Percentiles rank a stretch among this genome's conserved stretches.
phyloP scores from a whole-genome alignment of 805 yeast genomes.

The Saturnispora kantuleensis region DNA sequence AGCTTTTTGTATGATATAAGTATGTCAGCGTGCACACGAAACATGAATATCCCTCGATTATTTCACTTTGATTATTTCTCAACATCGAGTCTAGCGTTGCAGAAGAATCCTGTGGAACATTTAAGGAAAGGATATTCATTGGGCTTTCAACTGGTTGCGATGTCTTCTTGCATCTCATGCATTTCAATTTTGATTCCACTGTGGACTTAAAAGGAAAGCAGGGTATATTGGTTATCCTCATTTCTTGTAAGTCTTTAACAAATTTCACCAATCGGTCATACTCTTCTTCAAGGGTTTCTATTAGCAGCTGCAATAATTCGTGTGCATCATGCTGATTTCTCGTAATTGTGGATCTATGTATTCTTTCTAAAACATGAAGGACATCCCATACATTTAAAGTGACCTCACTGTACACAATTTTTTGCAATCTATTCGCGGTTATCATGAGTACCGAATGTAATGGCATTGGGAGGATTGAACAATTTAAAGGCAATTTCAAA shows the following conservation, averaged over 20 bases:
- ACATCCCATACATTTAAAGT: slow-evolving; percentile 72
- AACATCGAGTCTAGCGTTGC: slow-evolving; percentile 42
- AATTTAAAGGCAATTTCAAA: slow-evolving; percentile 1
- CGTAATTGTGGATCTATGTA: slow-evolving; percentile 66
- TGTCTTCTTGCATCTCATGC: slow-evolving; percentile 53
- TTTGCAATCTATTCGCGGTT: slow-evolving; percentile 49
- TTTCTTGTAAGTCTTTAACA: slow-evolving; percentile 39
- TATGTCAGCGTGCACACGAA: slow-evolving; percentile 50
- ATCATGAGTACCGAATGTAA: slow-evolving; percentile 50
- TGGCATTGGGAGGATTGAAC: slow-evolving; percentile 31
- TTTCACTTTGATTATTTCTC: slow-evolving; percentile 48
- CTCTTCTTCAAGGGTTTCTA: slow-evolving; percentile 72
- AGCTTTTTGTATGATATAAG: slow-evolving; percentile 14
- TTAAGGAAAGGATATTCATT: slow-evolving; percentile 63
- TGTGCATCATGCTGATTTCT: slow-evolving; percentile 91
- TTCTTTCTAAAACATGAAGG: slow-evolving; percentile 58
- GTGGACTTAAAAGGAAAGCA: slow-evolving; percentile 68
- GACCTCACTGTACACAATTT: slow-evolving; percentile 42
- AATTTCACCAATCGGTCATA: slow-evolving; percentile 21
- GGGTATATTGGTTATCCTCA: slow-evolving; percentile 32
- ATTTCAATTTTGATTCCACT: slow-evolving; percentile 55
- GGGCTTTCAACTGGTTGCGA: slow-evolving; percentile 52
- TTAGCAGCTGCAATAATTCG: slow-evolving; percentile 70
- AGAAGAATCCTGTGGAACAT: slow-evolving; percentile 49
- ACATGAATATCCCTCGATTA: slow-evolving; percentile 75